Evolutionary conservation across 2,329 filamentous ascomycete genomes (phyloP).

Genomic region (Scedosporium boydii): DNA sequence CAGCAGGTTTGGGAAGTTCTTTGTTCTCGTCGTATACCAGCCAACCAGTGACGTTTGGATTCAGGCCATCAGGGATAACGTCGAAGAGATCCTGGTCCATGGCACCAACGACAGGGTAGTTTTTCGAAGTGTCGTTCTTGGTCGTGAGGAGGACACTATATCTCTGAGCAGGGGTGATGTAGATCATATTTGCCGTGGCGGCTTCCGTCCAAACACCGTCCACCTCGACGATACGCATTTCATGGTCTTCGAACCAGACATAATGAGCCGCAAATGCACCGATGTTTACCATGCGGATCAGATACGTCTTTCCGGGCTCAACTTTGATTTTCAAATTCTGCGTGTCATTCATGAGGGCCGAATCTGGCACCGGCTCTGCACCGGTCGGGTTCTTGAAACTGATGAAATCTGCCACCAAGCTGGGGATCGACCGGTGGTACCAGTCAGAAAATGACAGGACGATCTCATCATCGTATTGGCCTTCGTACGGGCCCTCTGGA

Average conservation of each 20-base stretch:
- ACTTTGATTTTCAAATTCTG: conserved; percentile 50
- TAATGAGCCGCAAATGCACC: conserved; percentile 62
- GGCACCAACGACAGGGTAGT: conserved; percentile 58
- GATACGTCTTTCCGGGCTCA: conserved; percentile 59
- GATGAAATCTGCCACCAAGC: conserved; percentile 38
- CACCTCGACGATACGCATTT: conserved; percentile 61
- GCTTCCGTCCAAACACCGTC: conserved; percentile 61
- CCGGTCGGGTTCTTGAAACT: conserved; percentile 45
- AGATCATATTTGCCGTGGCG: conserved; percentile 51
- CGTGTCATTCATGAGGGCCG: conserved; percentile 63
- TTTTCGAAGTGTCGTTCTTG: conserved; percentile 48
- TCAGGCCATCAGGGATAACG: conserved; percentile 50
- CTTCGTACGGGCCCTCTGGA: conserved; percentile 45
- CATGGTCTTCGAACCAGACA: conserved; percentile 57
- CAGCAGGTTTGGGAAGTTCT: conserved; percentile 37
- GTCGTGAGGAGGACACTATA: conserved; percentile 54
- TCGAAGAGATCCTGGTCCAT: conserved; percentile 64
- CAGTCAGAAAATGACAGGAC: conserved; percentile 58
- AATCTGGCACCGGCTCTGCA: conserved; percentile 57
- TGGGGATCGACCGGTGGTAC: conserved; percentile 53
- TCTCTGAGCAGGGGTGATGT: conserved; percentile 59
- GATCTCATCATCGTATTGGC: conserved; percentile 52
- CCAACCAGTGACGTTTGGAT: conserved; percentile 61
- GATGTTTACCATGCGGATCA: conserved; percentile 64
- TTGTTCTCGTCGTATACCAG: conserved; percentile 44